phyloP scores from a whole-genome alignment of 805 yeast genomes.

The Pichia pseudocactophila region DNA sequence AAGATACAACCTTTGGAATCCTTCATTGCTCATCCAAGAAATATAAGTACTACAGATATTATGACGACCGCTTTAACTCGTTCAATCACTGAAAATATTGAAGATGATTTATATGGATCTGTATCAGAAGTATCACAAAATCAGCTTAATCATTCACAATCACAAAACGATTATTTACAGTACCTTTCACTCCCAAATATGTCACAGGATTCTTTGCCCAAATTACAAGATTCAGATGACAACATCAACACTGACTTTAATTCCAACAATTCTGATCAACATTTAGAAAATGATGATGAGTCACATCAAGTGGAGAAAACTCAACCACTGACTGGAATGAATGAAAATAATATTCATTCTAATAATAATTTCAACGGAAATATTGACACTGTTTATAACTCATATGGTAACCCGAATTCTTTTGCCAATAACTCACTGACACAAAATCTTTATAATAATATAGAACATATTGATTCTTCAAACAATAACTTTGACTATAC shows the following conservation, averaged over 20 bases:
- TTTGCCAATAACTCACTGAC: slow-evolving; percentile 21
- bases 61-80: slow-evolving; percentile 26
- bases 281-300: slow-evolving; percentile 6
- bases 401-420: slow-evolving; percentile 24
- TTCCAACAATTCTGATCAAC: background rate
- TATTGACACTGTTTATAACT: slow-evolving; percentile 19
- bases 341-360: slow-evolving; percentile 4
- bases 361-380: slow-evolving; percentile 6
- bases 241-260: background rate
- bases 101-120: slow-evolving; percentile 23
- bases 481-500: background rate
- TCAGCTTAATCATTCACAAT: background rate
- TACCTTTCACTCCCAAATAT: slow-evolving; percentile 19
- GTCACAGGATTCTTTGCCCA: slow-evolving; percentile 21
- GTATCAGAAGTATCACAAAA: slow-evolving; percentile 1
- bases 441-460: slow-evolving; percentile 15
- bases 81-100: slow-evolving; percentile 26
- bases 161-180: slow-evolving; percentile 16
- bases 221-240: slow-evolving; percentile 1
- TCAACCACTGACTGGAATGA: background rate
- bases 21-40: background rate
- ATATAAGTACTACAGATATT: background rate
- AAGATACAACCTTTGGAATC: too few species aligned
- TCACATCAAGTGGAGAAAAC: background rate
- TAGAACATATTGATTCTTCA: background rate